Conservation (phyloP, 495 filamentous ascomycete species). For the Oidiodendron maius region DNA sequence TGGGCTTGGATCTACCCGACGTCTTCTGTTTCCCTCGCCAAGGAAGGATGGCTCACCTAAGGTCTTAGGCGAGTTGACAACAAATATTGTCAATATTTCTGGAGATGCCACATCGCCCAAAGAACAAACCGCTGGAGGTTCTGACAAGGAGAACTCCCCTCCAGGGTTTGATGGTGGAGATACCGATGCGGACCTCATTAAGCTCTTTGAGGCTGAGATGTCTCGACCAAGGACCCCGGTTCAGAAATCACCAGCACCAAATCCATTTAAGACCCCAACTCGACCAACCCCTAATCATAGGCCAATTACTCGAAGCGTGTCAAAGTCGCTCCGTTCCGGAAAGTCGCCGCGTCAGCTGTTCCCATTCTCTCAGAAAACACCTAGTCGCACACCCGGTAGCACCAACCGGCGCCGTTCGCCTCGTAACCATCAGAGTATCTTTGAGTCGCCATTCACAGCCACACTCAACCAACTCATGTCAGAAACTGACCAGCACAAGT, state of each 20-base stretch:
- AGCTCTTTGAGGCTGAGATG: conserved; percentile 50
- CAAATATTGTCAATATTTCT: conserved; percentile 49
- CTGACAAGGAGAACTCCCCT: conserved; percentile 35
- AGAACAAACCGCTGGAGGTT: conserved; percentile 18
- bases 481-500: conserved; percentile 36
- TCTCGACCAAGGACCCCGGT: conserved; percentile 58
- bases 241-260: conserved; percentile 38
- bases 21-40: conserved; percentile 73
- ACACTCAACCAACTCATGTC: conserved; percentile 54
- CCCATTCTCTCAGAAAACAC: conserved; percentile 33
- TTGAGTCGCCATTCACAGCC: conserved; percentile 52
- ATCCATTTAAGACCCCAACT: conserved; percentile 50
- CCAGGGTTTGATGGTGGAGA: conserved; percentile 13
- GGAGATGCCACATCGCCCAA: conserved; percentile 29
- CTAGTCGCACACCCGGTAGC: conserved; percentile 29
- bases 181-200: conserved; percentile 45
- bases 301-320: conserved; percentile 50
- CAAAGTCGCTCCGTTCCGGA: conserved; percentile 41
- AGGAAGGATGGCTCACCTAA: conserved; percentile 54
- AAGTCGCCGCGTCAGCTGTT: conserved; percentile 15
- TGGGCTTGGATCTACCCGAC: conserved; percentile 60
- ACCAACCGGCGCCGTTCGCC: conserved; percentile 29
- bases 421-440: conserved; percentile 25
- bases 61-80: conserved; percentile 51
- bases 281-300: conserved; percentile 50